Conservation (phyloP, 2,329 filamentous ascomycete genomes). For the Neurospora crassa region DNA sequence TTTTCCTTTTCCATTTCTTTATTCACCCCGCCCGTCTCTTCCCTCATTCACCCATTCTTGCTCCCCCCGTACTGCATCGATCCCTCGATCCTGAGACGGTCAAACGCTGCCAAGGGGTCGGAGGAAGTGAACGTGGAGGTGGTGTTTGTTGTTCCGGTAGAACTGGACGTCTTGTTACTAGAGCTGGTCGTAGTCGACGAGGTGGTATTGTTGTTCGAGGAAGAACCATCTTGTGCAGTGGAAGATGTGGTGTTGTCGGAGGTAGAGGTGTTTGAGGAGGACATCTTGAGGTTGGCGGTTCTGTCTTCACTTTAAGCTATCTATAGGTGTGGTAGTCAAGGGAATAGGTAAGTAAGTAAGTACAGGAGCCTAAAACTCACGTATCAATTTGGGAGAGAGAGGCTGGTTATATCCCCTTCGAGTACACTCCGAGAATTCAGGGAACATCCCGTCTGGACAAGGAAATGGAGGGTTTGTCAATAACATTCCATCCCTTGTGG, state of each 20-base stretch:
- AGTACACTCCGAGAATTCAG: too few species aligned
- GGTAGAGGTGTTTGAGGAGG: neutral
- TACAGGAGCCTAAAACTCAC: too few species aligned
- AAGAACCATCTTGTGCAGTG: neutral
- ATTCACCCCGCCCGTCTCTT: too few species aligned
- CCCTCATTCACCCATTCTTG: neutral
- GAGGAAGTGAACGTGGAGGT: neutral
- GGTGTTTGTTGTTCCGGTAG: neutral
- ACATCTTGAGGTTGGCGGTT: neutral
- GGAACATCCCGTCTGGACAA: too few species aligned
- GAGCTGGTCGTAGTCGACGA: neutral
- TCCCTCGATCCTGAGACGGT: neutral
- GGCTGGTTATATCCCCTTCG: too few species aligned
- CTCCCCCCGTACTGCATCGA: neutral
- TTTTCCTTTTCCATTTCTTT: too few species aligned
- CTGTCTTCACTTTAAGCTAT: neutral
- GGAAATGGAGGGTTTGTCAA: too few species aligned
- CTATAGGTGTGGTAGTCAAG: too few species aligned
- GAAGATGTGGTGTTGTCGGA: neutral
- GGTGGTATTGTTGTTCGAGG: neutral
- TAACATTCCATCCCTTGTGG: too few species aligned
- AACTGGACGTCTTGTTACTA: neutral
- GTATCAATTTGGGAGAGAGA: too few species aligned
- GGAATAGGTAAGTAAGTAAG: too few species aligned
- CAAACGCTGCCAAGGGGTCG: neutral